Evolutionary conservation across 2,329 filamentous ascomycete genomes (phyloP).

Genomic region (Scytalidium sp.): DNA sequence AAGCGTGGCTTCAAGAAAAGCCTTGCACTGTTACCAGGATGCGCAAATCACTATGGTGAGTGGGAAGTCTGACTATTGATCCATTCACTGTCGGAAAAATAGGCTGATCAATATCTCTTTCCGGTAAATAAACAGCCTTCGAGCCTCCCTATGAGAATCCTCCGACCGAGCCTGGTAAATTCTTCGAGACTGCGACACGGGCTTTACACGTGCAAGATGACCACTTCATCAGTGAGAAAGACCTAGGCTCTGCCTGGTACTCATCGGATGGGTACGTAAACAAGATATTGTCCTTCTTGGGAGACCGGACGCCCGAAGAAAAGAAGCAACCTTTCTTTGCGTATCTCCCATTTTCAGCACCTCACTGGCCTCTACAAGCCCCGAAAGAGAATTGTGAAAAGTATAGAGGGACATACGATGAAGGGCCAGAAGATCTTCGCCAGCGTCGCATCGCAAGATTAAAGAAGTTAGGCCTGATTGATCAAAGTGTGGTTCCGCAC

Average conservation of each 20-base stretch:
- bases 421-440: conserved; percentile 56
- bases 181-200: conserved; percentile 35
- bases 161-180: conserved; percentile 22
- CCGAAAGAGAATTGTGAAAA: conserved; percentile 27
- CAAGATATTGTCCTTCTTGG: conserved; percentile 3
- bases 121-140: not conserved
- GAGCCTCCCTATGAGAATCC: conserved; percentile 23
- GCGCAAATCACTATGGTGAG: conserved; percentile 39
- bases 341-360: conserved; percentile 48
- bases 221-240: conserved; percentile 24
- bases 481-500: conserved; percentile 9
- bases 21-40: conserved; percentile 51
- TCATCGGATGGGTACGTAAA: conserved; percentile 1
- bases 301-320: conserved; percentile 14
- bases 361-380: conserved; percentile 51
- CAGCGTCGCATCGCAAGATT: conserved; percentile 49
- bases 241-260: too few species aligned
- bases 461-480: conserved; percentile 43
- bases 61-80: too few species aligned
- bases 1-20: conserved; percentile 51
- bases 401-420: conserved; percentile 52
- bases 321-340: conserved; percentile 40
- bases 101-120: not conserved
- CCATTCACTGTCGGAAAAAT: too few species aligned
- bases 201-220: conserved; percentile 19